Evolutionary conservation across 1,139 yeast genomes (phyloP), one percentile per base, ranked within the genome.

Genomic region (Meyerozyma sp.): DNA sequence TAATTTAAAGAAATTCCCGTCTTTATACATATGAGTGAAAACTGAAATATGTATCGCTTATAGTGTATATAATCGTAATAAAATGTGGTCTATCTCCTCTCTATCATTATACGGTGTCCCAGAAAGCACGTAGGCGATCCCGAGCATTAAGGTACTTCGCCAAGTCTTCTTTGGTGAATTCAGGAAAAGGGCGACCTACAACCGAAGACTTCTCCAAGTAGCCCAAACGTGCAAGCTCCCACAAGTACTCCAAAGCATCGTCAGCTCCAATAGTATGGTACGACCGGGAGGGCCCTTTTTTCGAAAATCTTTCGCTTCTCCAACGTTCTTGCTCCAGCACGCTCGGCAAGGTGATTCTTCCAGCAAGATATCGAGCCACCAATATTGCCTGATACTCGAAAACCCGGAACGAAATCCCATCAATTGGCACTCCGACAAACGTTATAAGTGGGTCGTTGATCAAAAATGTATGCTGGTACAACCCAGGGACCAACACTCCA

Each of bases 381-480:
- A 70, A 56, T 27, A 72, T 68, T 5, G 67, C 71, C 54, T 75
- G 79, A 16, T 70, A 66, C 56, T 75, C 79, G 5, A 75, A 63
- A 29, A 72, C 59, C 25, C 79, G 76, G 62, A 65, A 45, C 2
- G 70, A 63, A 6, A 66, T 53, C 2, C 65, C 75, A 55, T 71
- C 76, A 4, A 68, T 59, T 10, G 76, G 76, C 2, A 70, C 65
- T 9, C 77, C 77, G 27, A 72, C 61, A 27, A 70, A 56, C 0
- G 65, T 45, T 18, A 73, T 51, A 30, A 62, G 56, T 1, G 76
- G 77, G 41, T 71, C 74, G 28, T 63, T 54, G 10, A 58, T 51
- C 35, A 59, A 56, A 48, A 71, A 68, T 0, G 75, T 70, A 49
- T 71, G 76, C 44, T 66, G 69, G 48, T 60, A 71, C 18, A 66